A percentile compares a stretch with the other conserved stretches of the same genome.
Conservation (phyloP, 306 rosid species). For the Echinosophora koreensis region DNA sequence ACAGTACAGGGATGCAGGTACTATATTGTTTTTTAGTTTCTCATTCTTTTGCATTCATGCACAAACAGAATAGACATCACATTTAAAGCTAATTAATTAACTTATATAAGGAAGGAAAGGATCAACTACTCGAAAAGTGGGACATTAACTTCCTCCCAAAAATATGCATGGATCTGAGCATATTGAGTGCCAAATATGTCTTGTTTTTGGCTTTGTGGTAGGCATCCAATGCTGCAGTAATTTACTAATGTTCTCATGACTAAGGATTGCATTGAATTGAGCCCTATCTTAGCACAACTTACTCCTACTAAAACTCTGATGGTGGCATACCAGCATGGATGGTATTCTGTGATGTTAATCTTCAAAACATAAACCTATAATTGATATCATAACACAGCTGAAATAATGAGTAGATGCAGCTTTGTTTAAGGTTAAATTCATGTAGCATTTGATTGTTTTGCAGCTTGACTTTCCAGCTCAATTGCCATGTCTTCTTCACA, state of each 20-base stretch:
- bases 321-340: background rate
- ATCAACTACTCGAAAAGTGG: constrained; percentile 5
- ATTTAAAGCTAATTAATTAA: constrained; percentile 27
- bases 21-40: constrained; percentile 24
- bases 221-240: constrained; percentile 22
- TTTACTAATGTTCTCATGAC: constrained; percentile 13
- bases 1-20: constrained; percentile 79
- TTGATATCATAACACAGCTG: background rate
- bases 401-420: background rate
- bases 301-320: background rate
- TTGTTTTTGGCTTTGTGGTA: constrained; percentile 10
- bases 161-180: constrained; percentile 29
- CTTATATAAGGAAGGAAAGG: constrained; percentile 22
- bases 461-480: constrained; percentile 92
- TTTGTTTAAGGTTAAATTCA: constrained; percentile 33
- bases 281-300: constrained; percentile 1
- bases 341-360: constrained; percentile 25
- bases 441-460: constrained; percentile 49
- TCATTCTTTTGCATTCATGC: constrained; percentile 36
- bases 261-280: constrained; percentile 14
- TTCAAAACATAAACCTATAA: constrained; percentile 17
- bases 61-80: constrained; percentile 20
- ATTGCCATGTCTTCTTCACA: constrained; percentile 87
- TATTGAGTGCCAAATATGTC: constrained; percentile 13
- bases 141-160: constrained; percentile 2